These are phyloP conservation scores for Diaporthe amygdali DNA, from an alignment of 2,329 filamentous ascomycete genomes.

Conservation along the genomic window DNA sequence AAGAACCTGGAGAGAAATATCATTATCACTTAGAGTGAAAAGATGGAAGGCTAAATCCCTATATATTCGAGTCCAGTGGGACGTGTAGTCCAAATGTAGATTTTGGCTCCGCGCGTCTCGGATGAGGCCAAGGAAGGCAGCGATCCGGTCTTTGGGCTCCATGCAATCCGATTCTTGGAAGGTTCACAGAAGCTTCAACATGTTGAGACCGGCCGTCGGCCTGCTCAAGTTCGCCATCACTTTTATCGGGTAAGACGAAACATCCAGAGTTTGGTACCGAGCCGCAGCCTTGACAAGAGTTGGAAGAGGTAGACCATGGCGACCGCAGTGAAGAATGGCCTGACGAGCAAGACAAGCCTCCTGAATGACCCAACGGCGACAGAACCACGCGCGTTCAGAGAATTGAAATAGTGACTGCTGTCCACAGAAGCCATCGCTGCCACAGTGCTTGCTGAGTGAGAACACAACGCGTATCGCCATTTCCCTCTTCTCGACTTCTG, in stretches of 20 bases:
- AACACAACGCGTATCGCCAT: too few relatives aligned
- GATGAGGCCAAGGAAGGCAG: background rate
- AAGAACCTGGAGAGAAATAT: background rate
- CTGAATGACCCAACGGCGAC: slow-evolving; percentile 1
- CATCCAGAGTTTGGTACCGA: background rate
- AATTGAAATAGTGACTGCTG: too few relatives aligned
- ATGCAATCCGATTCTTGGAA: background rate
- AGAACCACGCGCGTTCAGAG: background rate
- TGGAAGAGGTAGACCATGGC: background rate
- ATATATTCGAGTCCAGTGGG: background rate
- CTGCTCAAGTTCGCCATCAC: background rate
- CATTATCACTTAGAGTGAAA: background rate
- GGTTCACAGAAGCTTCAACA: background rate
- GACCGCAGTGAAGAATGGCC: background rate
- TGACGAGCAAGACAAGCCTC: background rate
- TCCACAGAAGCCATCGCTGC: too few relatives aligned
- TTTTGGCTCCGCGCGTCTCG: background rate
- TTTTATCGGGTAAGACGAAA: background rate
- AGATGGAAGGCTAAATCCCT: background rate
- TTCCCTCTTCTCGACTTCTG: too few relatives aligned
- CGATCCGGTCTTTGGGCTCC: background rate
- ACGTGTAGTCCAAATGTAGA: background rate
- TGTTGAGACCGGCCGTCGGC: background rate
- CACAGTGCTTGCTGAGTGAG: too few relatives aligned
- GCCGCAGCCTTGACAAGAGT: background rate